Base-by-base conservation (phyloP, 805 yeast genomes). In the Ogataea allantospora region DNA sequence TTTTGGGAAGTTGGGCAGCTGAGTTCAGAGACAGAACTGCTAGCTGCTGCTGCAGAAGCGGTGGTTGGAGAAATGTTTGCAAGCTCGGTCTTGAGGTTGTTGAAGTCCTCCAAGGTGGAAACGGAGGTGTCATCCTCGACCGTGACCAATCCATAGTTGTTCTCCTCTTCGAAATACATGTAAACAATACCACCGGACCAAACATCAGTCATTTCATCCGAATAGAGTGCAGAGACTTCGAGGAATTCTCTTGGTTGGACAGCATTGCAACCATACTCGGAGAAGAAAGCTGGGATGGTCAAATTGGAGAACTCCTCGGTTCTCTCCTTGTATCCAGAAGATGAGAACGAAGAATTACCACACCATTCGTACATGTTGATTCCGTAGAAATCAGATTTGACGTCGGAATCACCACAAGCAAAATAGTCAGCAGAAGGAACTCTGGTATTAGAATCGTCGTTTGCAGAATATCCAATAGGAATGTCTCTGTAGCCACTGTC, bases 121-220 rank as follows among this genome's bases (percentile, higher is more conserved):
- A 83, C 88, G 12, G 46, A 22, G 33, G 49, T 53, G 18, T 35
- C 37, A 54, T 65, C 72, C 17, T 53, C 55, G 33, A 83, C 65
- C 21, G 80, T 55, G 17, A 87, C 95, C 44, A 87, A 72, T 44
- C 96, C 96, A 58, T 86, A 87, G 50, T 84, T 62, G 65, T 88
- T 88, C 31, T 65, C 80, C 65, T 87, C 96, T 69, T 88, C 78
- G 61, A 81, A 84, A 68, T 85, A 87, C 93, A 85, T 85, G 73
- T 88, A 87, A 37, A 85, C 91, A 53, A 87, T 84, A 64, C 96
- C 96, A 58, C 96, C 96, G 27, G 95, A 85, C 93, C 95, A 88
- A 35, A 87, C 89, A 54, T 77, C 84, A 33, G 93, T 82, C 95
- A 87, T 87, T 18, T 84, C 66, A 44, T 64, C 68, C 21, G 79